Evolutionary conservation across 495 filamentous ascomycete genomes (phyloP).

Genomic region (Parachaetomium inaequale): DNA sequence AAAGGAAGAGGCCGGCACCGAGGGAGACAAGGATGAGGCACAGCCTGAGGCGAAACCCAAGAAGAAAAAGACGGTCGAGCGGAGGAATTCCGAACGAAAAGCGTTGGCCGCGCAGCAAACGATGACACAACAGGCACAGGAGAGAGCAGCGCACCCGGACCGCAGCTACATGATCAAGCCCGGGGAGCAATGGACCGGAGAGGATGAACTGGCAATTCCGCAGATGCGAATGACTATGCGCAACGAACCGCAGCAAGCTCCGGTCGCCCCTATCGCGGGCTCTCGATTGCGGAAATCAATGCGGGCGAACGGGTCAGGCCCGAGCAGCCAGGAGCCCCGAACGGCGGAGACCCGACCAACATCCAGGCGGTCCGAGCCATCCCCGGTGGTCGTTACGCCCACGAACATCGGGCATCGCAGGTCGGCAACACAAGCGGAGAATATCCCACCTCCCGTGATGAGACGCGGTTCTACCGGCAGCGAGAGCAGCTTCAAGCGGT

Average conservation of each 20-base stretch:
- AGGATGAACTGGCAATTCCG: slow-evolving; percentile 10
- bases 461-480: slow-evolving; percentile 46
- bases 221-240: slow-evolving; percentile 30
- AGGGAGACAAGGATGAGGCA: slow-evolving; percentile 42
- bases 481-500: slow-evolving; percentile 50
- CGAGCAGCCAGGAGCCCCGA: neutral
- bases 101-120: slow-evolving; percentile 31
- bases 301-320: slow-evolving; percentile 18
- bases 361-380: slow-evolving; percentile 9
- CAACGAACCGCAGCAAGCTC: slow-evolving; percentile 13
- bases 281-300: slow-evolving; percentile 32
- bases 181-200: slow-evolving; percentile 36
- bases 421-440: slow-evolving; percentile 16
- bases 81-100: slow-evolving; percentile 30
- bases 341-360: neutral
- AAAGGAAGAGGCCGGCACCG: slow-evolving; percentile 44
- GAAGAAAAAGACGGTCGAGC: slow-evolving; percentile 40
- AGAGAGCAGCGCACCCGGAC: slow-evolving; percentile 23
- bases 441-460: slow-evolving; percentile 21
- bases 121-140: slow-evolving; percentile 21
- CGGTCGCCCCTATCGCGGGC: neutral
- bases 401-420: slow-evolving; percentile 1
- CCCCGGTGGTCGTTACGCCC: slow-evolving; percentile 5
- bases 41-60: slow-evolving; percentile 32
- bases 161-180: slow-evolving; percentile 42